A percentile compares a stretch with the other conserved stretches of the same genome.
Evolutionary conservation across 75 land plant species (phyloP).

Genomic region (Selaginella tamariscina): DNA sequence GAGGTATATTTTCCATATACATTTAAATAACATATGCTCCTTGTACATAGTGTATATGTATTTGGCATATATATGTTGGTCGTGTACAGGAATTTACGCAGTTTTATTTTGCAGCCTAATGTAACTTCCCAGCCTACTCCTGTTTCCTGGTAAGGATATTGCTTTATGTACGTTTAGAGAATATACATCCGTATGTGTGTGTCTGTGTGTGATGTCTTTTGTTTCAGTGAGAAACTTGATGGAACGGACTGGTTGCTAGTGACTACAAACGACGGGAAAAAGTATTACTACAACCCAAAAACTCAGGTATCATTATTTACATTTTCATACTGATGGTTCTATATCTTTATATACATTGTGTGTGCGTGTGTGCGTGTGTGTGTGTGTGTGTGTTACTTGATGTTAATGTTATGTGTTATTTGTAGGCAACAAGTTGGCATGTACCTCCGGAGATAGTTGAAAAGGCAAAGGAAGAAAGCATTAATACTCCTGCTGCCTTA

Average conservation of each 20-base stretch:
- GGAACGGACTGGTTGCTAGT: conserved; percentile 84
- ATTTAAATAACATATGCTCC: neutral
- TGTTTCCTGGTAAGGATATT: conserved; percentile 59
- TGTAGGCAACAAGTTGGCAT: conserved; percentile 91
- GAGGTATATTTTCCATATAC: conserved; percentile 35
- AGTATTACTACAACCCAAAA: conserved; percentile 75
- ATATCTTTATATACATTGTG: neutral
- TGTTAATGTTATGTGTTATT: neutral
- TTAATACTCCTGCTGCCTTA: conserved; percentile 52
- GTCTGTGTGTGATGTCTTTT: neutral
- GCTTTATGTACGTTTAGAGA: neutral
- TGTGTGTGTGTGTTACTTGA: neutral
- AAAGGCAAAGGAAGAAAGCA: conserved; percentile 37
- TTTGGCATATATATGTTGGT: neutral
- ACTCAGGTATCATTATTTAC: conserved; percentile 43
- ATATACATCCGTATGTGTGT: neutral
- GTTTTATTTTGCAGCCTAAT: conserved; percentile 41
- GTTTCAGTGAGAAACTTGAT: conserved; percentile 52
- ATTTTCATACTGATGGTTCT: neutral
- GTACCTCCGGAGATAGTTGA: conserved; percentile 75
- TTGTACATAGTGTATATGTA: neutral
- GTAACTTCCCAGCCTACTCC: conserved; percentile 59
- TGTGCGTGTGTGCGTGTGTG: neutral
- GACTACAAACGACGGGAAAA: conserved; percentile 83
- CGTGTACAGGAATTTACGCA: neutral